Evolutionary conservation across 1,284 basidiomycete species (phyloP), one percentile per base, ranked within the genome.

Genomic region (Leccinum insigne): DNA sequence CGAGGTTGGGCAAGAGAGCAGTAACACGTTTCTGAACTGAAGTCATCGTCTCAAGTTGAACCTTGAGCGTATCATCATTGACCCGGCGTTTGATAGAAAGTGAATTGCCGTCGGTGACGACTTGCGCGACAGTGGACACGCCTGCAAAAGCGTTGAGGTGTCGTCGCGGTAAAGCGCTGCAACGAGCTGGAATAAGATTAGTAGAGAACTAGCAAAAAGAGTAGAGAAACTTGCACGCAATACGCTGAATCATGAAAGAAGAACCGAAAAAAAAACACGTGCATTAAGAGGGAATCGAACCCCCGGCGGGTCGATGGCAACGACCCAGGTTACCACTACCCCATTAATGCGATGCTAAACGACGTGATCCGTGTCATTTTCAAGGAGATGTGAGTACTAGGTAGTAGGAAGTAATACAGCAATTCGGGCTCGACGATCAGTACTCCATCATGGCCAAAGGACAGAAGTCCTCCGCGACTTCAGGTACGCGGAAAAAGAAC

Each of bases 401-500:
- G 40, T 40, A 8, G 14, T 58, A 35, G 10, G 35, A 35, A 9
- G 35, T 35, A 35, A 35, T 35, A 32, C 32, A 58, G 54, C 11
- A 29, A 29, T n/a, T 29, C 14, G 8, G 21, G 54, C 2, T 26
- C 21, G 14, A 29, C 49, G 49, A 52, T 13, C 5, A 26, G 13
- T 3, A 58, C 21, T 35, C 7, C 44, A 59, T 60, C 59, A 84
- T 84, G 83, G 70, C 70, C 23, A 89, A 89, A 70, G 77, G 82
- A n/a, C 70, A 77, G 60, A 91, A 89, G 73, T 92, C 89, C 4
- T 96, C 92, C 10, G 92, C 90, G 16, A 83, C 85, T 2, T 88
- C 92, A 3, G 93, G 80, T 2, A 97, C 95, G 11, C 86, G 94
- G 64, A 96, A 95, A 82, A 96, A 93, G 74, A 89, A 94, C 75